Base-by-base conservation (phyloP, 345 rosid genomes). In the Ailanthus altissimus region DNA sequence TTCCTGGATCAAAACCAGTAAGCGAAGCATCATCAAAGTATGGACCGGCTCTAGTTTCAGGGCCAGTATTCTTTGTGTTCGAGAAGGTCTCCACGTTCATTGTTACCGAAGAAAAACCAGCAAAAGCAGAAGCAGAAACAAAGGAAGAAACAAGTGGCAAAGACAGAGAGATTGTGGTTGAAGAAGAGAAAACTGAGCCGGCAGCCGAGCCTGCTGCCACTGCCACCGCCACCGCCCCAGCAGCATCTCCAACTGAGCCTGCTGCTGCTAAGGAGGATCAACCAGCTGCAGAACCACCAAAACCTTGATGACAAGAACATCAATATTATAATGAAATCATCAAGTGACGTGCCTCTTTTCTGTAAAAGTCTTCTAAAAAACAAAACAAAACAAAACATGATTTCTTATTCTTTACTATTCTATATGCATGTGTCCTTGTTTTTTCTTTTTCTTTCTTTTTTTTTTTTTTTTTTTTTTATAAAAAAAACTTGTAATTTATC, bases 31-130 rank as follows among this genome's bases (percentile, higher is more conserved):
- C 90, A 10, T 74, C 91, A 51, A 89, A 82, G 83, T 86, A 63
- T 20, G 98, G 98, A 63, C 74, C 91, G 67, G 84, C 81, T 45
- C 77, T 82, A 28, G 89, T 92, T 2, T 47, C 91, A 4, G 95
- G 92, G 42, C 98, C 97, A 5, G 85, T 92, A 50, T 72, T 81
- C 45, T 93, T 92, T 70, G 70, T 93, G 26, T 88, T 93, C 20
- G 97, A 93, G 81, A 93, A 93, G 80, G 90, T 93, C 8, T 85
- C 93, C 12, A 91, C 88, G 72, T 89, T 90, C 53, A 75, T 91
- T 40, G 81, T 81, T 0, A 84, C 81, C 10, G 88, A 90, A 75
- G 89, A 86, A 64, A 83, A 82, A 81, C 79, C 87, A 28, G 81
- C 32, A 40, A 81, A 74, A 74, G 84, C 62, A 81, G 78, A 58